Conservation (phyloP, 345 rosid species). For the Acer negundo region DNA sequence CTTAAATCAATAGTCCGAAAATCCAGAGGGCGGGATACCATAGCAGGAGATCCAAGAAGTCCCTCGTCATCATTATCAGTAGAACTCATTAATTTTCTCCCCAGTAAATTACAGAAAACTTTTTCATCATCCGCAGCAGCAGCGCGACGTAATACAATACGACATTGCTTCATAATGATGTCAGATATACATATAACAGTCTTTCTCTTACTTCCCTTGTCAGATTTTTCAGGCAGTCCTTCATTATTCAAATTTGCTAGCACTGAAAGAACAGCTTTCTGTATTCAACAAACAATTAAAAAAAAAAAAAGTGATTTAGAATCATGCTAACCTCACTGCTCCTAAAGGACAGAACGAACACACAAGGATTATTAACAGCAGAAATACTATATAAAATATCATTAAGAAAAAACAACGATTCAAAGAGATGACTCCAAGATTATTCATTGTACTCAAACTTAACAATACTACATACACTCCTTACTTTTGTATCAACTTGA, state of each 20-base stretch:
- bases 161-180: constrained; percentile 87
- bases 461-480: constrained; percentile 5
- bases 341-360: constrained; percentile 5
- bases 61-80: constrained; percentile 92
- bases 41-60: constrained; percentile 94
- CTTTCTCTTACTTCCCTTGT: constrained; percentile 59
- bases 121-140: constrained; percentile 86
- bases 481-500: not conserved
- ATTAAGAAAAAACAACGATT: not conserved
- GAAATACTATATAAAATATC: not conserved
- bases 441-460: constrained; percentile 13
- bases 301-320: constrained; percentile 28
- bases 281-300: constrained; percentile 51
- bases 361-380: not conserved
- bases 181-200: constrained; percentile 58
- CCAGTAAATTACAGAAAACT: constrained; percentile 85
- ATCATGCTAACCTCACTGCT: constrained; percentile 4
- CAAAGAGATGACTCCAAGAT: not conserved
- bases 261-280: constrained; percentile 98
- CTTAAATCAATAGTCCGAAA: constrained; percentile 95
- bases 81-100: constrained; percentile 67
- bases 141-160: constrained; percentile 70
- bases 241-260: constrained; percentile 63
- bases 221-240: constrained; percentile 47
- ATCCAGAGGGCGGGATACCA: constrained; percentile 95